phyloP scores from a whole-genome alignment of 2,329 filamentous ascomycete species.

The Fusarium sp. region DNA sequence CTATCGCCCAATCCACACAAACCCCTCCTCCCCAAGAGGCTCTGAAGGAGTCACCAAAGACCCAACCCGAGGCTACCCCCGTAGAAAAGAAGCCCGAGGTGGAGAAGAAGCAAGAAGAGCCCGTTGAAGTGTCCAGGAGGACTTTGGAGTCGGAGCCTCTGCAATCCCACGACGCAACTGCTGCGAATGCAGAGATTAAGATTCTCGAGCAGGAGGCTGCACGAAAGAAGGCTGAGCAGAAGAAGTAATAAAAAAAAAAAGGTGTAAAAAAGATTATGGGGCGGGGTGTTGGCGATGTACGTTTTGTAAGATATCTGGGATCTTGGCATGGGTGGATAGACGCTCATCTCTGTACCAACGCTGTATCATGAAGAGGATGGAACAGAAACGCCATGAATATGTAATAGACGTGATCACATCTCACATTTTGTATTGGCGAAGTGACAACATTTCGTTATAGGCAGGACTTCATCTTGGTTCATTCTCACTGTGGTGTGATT shows the following conservation, averaged over 20 bases:
- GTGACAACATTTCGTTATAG: neutral
- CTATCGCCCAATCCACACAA: neutral
- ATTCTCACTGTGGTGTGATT: neutral
- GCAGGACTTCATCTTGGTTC: neutral
- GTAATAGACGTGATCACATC: constrained; percentile 46
- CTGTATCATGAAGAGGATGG: constrained; percentile 39
- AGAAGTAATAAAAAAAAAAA: constrained; percentile 9
- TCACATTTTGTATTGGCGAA: constrained; percentile 13
- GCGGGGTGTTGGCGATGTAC: constrained; percentile 22
- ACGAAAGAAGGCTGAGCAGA: constrained; percentile 25
- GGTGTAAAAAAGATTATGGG: constrained; percentile 9
- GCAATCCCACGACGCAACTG: constrained; percentile 46
- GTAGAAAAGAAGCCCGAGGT: constrained; percentile 23
- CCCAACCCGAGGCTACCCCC: constrained; percentile 25
- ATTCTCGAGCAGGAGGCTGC: constrained; percentile 30
- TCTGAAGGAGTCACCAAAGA: constrained; percentile 13
- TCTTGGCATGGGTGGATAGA: constrained; percentile 25
- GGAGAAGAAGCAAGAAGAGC: constrained; percentile 20
- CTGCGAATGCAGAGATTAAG: constrained; percentile 43
- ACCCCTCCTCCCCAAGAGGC: neutral
- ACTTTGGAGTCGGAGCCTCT: constrained; percentile 20
- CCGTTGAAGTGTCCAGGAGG: constrained; percentile 21
- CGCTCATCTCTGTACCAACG: constrained; percentile 42
- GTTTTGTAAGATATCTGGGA: constrained; percentile 40
- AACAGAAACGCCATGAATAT: constrained; percentile 34